Conservation (phyloP, 495 filamentous ascomycete genomes). For the Daldinia loculata region DNA sequence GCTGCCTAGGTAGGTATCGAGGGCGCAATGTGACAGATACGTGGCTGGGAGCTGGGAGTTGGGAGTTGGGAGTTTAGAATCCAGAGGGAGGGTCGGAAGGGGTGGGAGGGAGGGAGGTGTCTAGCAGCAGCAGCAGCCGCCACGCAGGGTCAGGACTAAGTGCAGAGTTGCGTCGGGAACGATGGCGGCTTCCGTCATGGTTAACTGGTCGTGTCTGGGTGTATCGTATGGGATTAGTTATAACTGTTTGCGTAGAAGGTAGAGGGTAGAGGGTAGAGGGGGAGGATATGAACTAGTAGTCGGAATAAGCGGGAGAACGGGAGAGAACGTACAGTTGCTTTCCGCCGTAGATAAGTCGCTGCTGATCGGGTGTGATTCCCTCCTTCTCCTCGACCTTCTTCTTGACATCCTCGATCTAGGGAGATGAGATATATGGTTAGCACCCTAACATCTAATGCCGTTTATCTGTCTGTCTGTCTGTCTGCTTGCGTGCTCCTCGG, state of each 20-base stretch:
- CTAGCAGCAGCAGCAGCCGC: constrained; percentile 64
- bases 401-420: constrained; percentile 90
- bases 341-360: constrained; percentile 93
- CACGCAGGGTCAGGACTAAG: constrained; percentile 91
- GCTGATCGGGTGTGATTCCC: constrained; percentile 96
- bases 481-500: not conserved
- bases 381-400: constrained; percentile 99
- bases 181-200: constrained; percentile 79
- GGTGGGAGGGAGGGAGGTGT: not conserved
- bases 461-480: not conserved
- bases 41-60: not conserved
- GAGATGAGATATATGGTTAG: not conserved
- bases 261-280: no score
- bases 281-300: no score
- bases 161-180: constrained; percentile 94
- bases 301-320: no score
- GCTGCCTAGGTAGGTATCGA: not conserved
- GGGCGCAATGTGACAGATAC: not conserved
- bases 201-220: constrained; percentile 75
- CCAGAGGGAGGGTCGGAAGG: not conserved
- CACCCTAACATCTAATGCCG: not conserved
- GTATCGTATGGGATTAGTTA: not conserved
- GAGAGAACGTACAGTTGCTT: constrained; percentile 86
- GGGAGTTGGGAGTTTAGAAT: not conserved
- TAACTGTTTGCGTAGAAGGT: not conserved